Evolutionary conservation across 1,284 basidiomycete species (phyloP), one percentile per base, ranked within the genome.

Genomic region (Austroboletus niveus): DNA sequence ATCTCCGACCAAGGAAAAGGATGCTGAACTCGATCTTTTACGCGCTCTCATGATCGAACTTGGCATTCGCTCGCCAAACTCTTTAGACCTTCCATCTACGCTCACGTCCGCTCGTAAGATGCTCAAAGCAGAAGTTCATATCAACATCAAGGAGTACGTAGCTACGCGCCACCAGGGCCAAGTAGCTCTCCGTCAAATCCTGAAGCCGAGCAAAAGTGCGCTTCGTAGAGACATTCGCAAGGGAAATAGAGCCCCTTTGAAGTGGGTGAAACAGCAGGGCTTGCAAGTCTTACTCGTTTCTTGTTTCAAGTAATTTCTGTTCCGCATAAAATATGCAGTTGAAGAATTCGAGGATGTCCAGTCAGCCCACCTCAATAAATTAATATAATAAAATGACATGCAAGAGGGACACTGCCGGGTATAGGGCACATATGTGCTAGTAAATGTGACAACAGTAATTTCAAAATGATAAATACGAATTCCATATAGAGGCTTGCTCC

Each of bases 111-210:
- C 87, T 12, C 82, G 78, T 59, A 76, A 78, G 24, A 68, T 85
- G 41, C 68, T 90, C 42, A 89, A 85, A 68, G 72, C 79, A 6
- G 74, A 75, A 43, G 85, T 74, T 0, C 88, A 89, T 64, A 61
- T 89, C 38, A 88, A 87, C 60, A 78, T 90, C 53, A 75, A 76
- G 46, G 86, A 89, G 55, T 89, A 90, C 65, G 73, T 89, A 53
- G 76, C 77, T n/a, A 77, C 77, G 36, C 82, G 87, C 39, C 74
- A 71, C 51, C 74, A 82, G 60, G 86, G 86, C 2, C 78, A 78
- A 30, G 75, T 74, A 14, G 85, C 82, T n/a, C 71, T 90, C 30
- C 79, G 74, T 52, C 59, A 70, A 39, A 77, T 82, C 49, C 75
- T 89, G 77, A 79, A 84, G 55, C 79, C 83, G 7, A 85, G 70